Evolutionary conservation across 352 stramenopile species (phyloP), one percentile per base, ranked within the genome.

Genomic region (Pythium oligandrum): DNA sequence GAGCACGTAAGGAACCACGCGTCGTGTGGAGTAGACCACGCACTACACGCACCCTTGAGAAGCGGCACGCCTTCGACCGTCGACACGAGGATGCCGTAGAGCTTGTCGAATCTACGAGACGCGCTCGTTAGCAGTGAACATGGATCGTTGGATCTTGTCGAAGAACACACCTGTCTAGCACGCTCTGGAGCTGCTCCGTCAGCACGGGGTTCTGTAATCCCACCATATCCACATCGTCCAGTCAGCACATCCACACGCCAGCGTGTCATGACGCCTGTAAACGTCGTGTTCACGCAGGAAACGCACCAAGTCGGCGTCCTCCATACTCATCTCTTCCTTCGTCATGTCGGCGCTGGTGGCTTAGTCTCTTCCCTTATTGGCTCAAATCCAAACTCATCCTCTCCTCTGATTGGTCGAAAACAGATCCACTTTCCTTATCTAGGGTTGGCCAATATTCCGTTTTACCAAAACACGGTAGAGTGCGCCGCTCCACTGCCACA

Each of bases 11-110:
- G 36, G 44, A 50, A 10, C 35, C 44, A 50, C 17, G 17, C 17
- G 17, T 26, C 17, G 17, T 26, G 17, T 26, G 17, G 17, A 26
- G 17, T 26, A 26, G 30, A 58, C 45, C 34, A 4, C 26, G 37
- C 38, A 31, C 40, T 43, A 17, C 26, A 44, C 44, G 37, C n/a
- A 88, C 76, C 77, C 67, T 85, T 85, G 7, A 90, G 63, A 4
- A 92, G 68, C 17, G 79, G 79, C 7, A 92, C 82, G 34, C 82
- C 82, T 48, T 92, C 82, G 0, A 77, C 83, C 6, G 82, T 92
- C 53, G 74, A 90, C 57, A 92, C 74, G 42, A 92, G 74, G 52
- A 92, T 87, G 49, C 76, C 82, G 47, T 87, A 64, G 17, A 92
- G 64, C 48, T 70, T 64, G 61, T 92, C 79, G 57, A 86, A 92